phyloP scores from a whole-genome alignment of 805 yeast genomes.

The Wickerhamiella occidentalis region DNA sequence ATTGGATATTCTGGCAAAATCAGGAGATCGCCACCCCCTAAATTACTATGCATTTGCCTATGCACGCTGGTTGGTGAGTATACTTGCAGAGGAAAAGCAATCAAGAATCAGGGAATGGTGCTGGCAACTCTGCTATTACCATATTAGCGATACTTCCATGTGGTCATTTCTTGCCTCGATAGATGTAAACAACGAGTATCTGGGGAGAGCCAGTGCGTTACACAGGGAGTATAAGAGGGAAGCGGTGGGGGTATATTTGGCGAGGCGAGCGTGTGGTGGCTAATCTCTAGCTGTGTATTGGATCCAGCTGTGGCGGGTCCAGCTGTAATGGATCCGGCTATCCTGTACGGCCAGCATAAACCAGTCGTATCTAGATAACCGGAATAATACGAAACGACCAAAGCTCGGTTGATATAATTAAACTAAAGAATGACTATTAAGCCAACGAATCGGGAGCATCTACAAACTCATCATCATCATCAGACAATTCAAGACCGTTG shows the following conservation, averaged over 20 bases:
- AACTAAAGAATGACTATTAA: background rate
- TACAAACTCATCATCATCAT: slow-evolving; percentile 17
- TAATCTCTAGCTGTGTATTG: no score
- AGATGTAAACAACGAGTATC: slow-evolving; percentile 1
- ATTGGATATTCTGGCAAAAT: slow-evolving; percentile 24
- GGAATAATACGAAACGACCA: no score
- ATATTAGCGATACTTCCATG: slow-evolving; percentile 27
- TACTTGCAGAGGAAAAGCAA: background rate
- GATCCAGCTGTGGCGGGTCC: no score
- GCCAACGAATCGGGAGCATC: slow-evolving; percentile 15
- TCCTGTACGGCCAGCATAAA: no score
- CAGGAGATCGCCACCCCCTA: slow-evolving; percentile 33
- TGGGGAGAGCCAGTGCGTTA: slow-evolving; percentile 10
- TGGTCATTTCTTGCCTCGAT: slow-evolving; percentile 25
- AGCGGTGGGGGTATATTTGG: slow-evolving; percentile 15
- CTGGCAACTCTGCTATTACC: slow-evolving; percentile 16
- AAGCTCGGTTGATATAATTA: no score
- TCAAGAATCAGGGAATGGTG: slow-evolving; percentile 3
- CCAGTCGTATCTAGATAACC: no score
- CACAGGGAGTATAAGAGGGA: slow-evolving; percentile 15
- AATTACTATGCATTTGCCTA: slow-evolving; percentile 41
- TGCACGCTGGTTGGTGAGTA: slow-evolving; percentile 26
- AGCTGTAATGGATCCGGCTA: no score
- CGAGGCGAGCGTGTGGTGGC: background rate
- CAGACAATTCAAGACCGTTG: background rate